Percentiles rank a stretch among this genome's conserved stretches.
Conservation (phyloP, 1,284 basidiomycete genomes). For the Spongiforma sp. region DNA sequence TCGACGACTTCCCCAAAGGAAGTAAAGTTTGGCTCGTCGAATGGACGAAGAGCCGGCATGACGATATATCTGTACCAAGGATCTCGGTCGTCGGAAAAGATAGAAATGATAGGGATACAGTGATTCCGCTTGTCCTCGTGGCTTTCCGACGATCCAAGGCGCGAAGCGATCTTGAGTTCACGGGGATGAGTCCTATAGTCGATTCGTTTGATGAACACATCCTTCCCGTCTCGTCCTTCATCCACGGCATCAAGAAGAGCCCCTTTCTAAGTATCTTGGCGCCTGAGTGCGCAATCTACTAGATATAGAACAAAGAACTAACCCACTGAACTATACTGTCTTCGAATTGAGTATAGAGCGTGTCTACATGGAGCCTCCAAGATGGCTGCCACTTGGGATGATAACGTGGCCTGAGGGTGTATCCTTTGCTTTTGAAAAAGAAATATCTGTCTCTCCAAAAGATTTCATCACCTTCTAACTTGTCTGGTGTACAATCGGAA, state of each 20-base stretch:
- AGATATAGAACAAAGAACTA: not conserved
- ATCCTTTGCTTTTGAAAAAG: conserved; percentile 13
- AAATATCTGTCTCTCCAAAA: conserved; percentile 14
- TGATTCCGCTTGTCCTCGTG: not conserved
- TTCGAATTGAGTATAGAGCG: not conserved
- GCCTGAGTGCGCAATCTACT: too few species aligned
- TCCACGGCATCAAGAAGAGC: not conserved
- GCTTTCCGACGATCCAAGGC: not conserved
- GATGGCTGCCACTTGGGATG: conserved; percentile 16
- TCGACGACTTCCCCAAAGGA: conserved; percentile 38
- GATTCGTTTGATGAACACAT: not conserved
- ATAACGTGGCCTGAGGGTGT: conserved; percentile 13
- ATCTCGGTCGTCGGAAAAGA: conserved; percentile 11
- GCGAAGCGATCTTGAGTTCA: not conserved
- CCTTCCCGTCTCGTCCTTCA: not conserved
- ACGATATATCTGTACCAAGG: conserved; percentile 31
- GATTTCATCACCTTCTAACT: not conserved
- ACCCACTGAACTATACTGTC: conserved; percentile 12
- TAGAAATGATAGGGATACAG: not conserved
- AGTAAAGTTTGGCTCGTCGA: conserved; percentile 36
- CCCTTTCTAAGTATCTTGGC: too few species aligned
- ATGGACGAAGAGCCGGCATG: conserved; percentile 38
- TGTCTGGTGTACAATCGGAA: not conserved
- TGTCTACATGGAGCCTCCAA: not conserved
- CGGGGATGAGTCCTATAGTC: not conserved